Percentiles rank a stretch among this genome's conserved stretches.
Conservation (phyloP, 2,329 filamentous ascomycete genomes). For the Diaporthe velutina region DNA sequence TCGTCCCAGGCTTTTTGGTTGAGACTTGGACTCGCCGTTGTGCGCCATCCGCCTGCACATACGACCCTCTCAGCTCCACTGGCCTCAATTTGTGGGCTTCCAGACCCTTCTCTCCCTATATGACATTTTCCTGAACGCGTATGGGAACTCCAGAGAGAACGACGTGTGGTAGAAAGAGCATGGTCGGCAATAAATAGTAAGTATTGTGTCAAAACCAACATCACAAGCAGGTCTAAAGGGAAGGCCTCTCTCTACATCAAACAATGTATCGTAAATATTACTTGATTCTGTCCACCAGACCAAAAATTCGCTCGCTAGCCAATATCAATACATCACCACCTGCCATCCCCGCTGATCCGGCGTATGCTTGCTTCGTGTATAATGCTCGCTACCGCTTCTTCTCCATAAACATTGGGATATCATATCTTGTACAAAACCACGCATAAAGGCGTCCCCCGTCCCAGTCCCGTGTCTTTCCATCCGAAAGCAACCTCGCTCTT, state of each 20-base stretch:
- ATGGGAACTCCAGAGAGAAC: not conserved
- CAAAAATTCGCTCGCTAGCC: constrained; percentile 8
- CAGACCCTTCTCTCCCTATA: no score
- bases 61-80: not conserved
- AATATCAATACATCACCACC: constrained; percentile 1
- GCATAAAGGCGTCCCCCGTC: not conserved
- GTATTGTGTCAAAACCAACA: not conserved
- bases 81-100: no score
- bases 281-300: not conserved
- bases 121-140: not conserved
- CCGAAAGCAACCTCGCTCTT: not conserved
- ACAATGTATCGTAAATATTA: not conserved
- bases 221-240: not conserved
- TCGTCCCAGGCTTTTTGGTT: no score
- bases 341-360: not conserved
- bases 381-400: constrained; percentile 12
- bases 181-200: not conserved
- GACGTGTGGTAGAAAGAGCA: not conserved
- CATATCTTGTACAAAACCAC: constrained; percentile 19
- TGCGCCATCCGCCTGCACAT: not conserved
- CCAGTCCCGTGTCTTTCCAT: not conserved
- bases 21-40: no score
- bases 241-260: no score
- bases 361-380: constrained; percentile 17
- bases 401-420: constrained; percentile 19